Conservation (phyloP, 2,329 filamentous ascomycete species). For the Periconia sp. region DNA sequence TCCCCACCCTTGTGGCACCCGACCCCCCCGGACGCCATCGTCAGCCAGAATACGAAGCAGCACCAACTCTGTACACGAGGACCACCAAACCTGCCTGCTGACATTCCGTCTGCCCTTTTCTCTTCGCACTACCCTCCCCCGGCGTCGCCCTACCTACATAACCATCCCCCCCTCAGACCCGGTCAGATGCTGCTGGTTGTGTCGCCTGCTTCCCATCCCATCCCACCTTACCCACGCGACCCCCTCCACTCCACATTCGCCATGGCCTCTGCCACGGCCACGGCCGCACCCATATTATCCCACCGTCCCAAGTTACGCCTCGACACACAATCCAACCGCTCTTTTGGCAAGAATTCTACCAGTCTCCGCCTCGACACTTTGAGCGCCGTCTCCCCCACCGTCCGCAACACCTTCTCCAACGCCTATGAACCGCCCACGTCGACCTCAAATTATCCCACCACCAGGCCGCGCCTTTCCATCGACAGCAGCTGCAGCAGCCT, state of each 20-base stretch:
- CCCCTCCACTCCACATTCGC: slow-evolving; percentile 41
- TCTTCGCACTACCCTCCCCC: too few species aligned
- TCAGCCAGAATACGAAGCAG: slow-evolving; percentile 10
- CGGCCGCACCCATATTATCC: slow-evolving; percentile 50
- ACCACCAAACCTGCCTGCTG: slow-evolving; percentile 5
- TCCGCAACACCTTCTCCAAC: slow-evolving; percentile 64
- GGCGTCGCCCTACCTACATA: not conserved
- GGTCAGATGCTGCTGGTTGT: slow-evolving; percentile 38
- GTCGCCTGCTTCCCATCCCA: slow-evolving; percentile 28
- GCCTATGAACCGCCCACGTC: slow-evolving; percentile 52
- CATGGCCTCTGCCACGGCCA: slow-evolving; percentile 24
- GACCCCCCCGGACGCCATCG: slow-evolving; percentile 2
- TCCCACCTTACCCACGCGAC: slow-evolving; percentile 24
- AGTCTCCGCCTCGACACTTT: slow-evolving; percentile 57
- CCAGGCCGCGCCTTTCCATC: slow-evolving; percentile 36
- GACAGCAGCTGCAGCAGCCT: slow-evolving; percentile 27
- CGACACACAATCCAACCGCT: slow-evolving; percentile 55
- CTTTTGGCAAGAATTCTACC: slow-evolving; percentile 56
- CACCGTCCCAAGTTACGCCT: slow-evolving; percentile 61
- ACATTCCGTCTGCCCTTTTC: too few species aligned
- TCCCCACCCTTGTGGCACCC: too few species aligned
- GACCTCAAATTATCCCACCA: slow-evolving; percentile 23
- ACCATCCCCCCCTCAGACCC: slow-evolving; percentile 1
- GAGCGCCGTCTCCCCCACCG: slow-evolving; percentile 61
- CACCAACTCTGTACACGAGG: slow-evolving; percentile 3